Evolutionary conservation across 768 basidiomycete species (phyloP).

Genomic region (Trametes villosa): DNA sequence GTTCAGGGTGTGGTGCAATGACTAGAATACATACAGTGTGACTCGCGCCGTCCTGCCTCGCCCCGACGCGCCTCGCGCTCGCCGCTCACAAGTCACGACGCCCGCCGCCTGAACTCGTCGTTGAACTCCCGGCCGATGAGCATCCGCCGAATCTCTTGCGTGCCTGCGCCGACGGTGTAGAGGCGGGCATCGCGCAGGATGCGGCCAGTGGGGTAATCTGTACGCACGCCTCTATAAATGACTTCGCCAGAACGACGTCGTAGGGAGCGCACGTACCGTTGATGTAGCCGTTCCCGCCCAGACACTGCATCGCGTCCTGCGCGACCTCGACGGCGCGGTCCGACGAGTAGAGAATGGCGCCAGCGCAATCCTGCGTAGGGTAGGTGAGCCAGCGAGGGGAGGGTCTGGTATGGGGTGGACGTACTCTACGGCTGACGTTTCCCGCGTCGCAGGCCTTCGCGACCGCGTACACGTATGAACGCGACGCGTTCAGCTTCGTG

Average conservation of each 20-base stretch:
- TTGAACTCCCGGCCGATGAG: constrained; percentile 94
- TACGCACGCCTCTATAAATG: not conserved
- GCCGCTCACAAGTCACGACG: too few species aligned
- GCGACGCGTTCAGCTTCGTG: constrained; percentile 85
- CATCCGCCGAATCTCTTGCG: constrained; percentile 94
- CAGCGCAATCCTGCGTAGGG: constrained; percentile 88
- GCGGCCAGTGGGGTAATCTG: constrained; percentile 90
- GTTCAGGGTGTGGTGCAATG: too few species aligned
- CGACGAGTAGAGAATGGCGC: constrained; percentile 91
- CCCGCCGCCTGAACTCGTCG: constrained; percentile 51
- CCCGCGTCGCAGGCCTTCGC: constrained; percentile 86
- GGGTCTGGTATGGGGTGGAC: constrained; percentile 34
- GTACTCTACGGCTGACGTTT: constrained; percentile 74
- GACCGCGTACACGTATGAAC: constrained; percentile 93
- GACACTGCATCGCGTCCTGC: constrained; percentile 89
- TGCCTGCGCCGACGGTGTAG: constrained; percentile 96
- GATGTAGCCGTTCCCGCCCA: constrained; percentile 96
- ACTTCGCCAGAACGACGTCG: not conserved
- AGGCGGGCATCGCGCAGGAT: constrained; percentile 85
- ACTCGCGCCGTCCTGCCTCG: too few species aligned
- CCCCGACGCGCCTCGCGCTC: not conserved
- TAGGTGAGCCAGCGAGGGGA: too few species aligned
- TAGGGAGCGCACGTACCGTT: constrained; percentile 59
- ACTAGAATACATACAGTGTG: too few species aligned
- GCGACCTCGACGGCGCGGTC: constrained; percentile 92